Evolutionary conservation across 2,329 filamentous ascomycete genomes (phyloP).

Genomic region (Paramyrothecium sp.): DNA sequence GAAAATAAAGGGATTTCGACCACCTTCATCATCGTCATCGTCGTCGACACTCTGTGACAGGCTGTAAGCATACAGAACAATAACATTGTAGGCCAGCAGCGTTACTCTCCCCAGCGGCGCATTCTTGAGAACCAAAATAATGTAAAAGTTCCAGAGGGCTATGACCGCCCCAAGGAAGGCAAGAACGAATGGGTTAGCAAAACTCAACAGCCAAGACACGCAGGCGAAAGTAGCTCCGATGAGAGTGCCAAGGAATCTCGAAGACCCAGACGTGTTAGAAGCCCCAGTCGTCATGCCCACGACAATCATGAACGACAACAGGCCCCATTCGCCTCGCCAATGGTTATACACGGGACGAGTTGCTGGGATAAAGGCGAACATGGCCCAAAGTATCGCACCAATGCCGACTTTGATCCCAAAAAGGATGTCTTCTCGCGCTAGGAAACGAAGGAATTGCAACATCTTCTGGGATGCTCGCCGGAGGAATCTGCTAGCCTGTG

Average conservation of each 20-base stretch:
- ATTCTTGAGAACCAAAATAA: slow-evolving; percentile 81
- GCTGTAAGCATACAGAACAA: slow-evolving; percentile 90
- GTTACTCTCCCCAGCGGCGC: slow-evolving; percentile 92
- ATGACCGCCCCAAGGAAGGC: slow-evolving; percentile 80
- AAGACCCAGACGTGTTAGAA: slow-evolving; percentile 86
- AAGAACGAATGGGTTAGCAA: slow-evolving; percentile 73
- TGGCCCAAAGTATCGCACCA: slow-evolving; percentile 83
- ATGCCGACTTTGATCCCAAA: slow-evolving; percentile 94
- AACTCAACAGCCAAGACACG: slow-evolving; percentile 72
- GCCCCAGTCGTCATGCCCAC: slow-evolving; percentile 97
- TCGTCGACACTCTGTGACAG: slow-evolving; percentile 77
- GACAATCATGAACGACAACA: slow-evolving; percentile 96
- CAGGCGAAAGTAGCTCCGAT: slow-evolving; percentile 76
- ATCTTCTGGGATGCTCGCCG: slow-evolving; percentile 44
- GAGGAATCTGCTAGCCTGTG: slow-evolving; percentile 41
- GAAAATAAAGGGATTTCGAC: slow-evolving; percentile 77
- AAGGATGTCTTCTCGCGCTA: slow-evolving; percentile 56
- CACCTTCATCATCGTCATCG: slow-evolving; percentile 86
- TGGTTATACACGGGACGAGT: slow-evolving; percentile 79
- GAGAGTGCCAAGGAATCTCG: slow-evolving; percentile 83
- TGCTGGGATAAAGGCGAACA: slow-evolving; percentile 78
- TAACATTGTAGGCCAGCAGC: slow-evolving; percentile 93
- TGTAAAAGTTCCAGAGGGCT: slow-evolving; percentile 81
- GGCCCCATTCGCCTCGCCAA: slow-evolving; percentile 95
- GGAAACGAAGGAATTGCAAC: slow-evolving; percentile 43